These are phyloP conservation scores for Magnusiomyces ingens DNA, from an alignment of 1,139 yeast genomes.

Conservation along the genomic window DNA sequence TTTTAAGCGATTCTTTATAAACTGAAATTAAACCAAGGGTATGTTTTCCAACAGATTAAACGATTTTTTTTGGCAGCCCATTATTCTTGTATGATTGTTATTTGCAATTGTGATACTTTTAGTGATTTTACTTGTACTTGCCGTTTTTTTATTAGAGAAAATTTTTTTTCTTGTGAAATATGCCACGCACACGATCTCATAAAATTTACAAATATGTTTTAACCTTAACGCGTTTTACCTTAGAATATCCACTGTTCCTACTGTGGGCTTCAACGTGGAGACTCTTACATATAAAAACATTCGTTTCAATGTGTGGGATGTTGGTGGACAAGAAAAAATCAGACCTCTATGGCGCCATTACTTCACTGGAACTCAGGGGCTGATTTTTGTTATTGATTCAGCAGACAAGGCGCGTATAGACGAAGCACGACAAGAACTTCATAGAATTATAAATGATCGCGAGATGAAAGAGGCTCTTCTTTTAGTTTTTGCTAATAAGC, in stretches of 20 bases:
- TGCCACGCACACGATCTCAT: not conserved
- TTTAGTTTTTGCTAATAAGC: constrained; percentile 86
- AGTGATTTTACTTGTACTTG: not conserved
- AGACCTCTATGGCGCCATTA: constrained; percentile 94
- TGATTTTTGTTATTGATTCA: constrained; percentile 85
- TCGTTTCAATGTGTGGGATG: constrained; percentile 93
- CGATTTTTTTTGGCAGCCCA: too few relatives aligned
- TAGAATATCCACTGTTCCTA: constrained; percentile 74
- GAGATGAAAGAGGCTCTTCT: constrained; percentile 75
- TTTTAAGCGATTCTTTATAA: constrained; percentile 52
- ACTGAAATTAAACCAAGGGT: constrained; percentile 62
- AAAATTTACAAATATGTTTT: not conserved
- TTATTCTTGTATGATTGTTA: too few relatives aligned
- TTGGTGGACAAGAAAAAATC: constrained; percentile 90
- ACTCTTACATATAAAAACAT: constrained; percentile 83
- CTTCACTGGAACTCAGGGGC: constrained; percentile 90
- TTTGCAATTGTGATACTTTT: not conserved
- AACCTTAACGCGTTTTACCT: not conserved
- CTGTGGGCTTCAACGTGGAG: constrained; percentile 93
- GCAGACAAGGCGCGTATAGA: constrained; percentile 64
- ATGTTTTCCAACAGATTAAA: constrained; percentile 14
- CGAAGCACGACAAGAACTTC: constrained; percentile 72
- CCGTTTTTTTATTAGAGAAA: not conserved
- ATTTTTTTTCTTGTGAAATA: too few relatives aligned
- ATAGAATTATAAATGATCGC: constrained; percentile 68